A percentile compares a stretch with the other conserved stretches of the same genome.
These are phyloP conservation scores for Sarocladiaceae sp. DNA, from an alignment of 2,329 filamentous ascomycete species.

Conservation along the genomic window DNA sequence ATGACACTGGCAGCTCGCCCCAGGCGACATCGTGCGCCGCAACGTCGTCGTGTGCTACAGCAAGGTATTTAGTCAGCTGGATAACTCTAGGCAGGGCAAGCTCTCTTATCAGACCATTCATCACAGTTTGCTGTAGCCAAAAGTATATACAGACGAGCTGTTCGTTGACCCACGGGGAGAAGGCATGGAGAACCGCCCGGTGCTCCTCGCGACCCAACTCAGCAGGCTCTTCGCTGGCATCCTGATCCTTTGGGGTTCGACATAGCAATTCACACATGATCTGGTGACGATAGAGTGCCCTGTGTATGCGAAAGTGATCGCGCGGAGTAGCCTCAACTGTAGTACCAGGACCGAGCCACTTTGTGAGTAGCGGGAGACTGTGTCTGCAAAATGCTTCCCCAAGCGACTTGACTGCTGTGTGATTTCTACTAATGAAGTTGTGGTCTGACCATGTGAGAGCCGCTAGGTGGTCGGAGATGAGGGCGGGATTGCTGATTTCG, in stretches of 20 bases:
- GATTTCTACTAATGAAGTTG: conserved; percentile 4
- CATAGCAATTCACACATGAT: conserved; percentile 4
- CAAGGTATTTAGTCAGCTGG: neutral
- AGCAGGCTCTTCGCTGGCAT: neutral
- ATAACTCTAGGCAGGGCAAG: neutral
- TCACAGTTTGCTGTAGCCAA: neutral
- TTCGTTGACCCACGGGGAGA: conserved; percentile 8
- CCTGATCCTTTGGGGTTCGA: neutral
- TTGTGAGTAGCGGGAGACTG: neutral
- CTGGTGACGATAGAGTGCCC: conserved; percentile 8
- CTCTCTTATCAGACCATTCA: neutral
- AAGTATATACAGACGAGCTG: conserved; percentile 4
- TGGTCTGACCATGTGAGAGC: neutral
- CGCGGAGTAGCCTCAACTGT: neutral
- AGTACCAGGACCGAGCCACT: neutral
- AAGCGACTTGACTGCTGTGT: neutral
- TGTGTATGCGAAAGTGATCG: conserved; percentile 8
- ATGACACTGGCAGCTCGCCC: neutral
- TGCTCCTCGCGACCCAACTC: neutral
- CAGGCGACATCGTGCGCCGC: conserved; percentile 2
- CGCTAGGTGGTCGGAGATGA: neutral
- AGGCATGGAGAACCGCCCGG: neutral
- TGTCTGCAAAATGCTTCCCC: neutral
- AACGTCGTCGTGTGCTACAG: conserved; percentile 4
- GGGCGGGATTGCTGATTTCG: neutral